Base-by-base conservation (phyloP, 306 rosid species). In the Fragaria iinumae region DNA sequence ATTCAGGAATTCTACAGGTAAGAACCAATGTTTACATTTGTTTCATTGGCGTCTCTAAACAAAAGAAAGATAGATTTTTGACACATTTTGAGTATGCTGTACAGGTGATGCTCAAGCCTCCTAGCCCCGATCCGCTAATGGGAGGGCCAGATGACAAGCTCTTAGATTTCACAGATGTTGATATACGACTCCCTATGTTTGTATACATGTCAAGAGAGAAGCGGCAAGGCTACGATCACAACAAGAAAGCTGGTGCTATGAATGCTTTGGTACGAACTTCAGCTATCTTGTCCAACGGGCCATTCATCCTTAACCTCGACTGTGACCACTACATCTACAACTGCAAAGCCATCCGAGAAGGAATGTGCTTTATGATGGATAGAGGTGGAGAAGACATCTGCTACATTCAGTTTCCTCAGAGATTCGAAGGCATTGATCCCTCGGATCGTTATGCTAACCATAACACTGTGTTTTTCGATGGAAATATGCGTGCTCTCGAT, bases 221-320 rank as follows among this genome's bases (percentile, higher is more conserved):
- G 80, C 85, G 98, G 6, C 95, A 89, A 0, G 98, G 98, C 50
- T 94, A 91, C 55, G 96, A 92, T 59, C 97, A 94, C 55, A 93
- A 94, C 89, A 94, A 94, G 83, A 94, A 94, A 84, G 97, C 98
- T 0, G 97, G 98, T 11, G 96, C 98, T 85, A 94, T 94, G 97
- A 94, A 94, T 70, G 97, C 98, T 23, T 79, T 89, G 77, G 98
- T 90, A 71, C 75, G 91, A 66, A 75, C 82, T 29, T 94, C 97
- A 4, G 98, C 97, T 23, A 80, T 94, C 49, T 88, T 94, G 60
- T 90, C 98, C 66, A 92, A 94, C 75, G 97, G 97, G 55, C 91
- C 98, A 48, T 94, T 91, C 85, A 91, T 92, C 81, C 90, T 92
- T 86, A 94, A 94, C 81, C 90, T 94, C 66, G 97, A 90, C 64